Percentiles rank a stretch among this genome's conserved stretches.
These are phyloP conservation scores for Ballota nigra DNA, from an alignment of 257 asterid species.

Conservation along the genomic window DNA sequence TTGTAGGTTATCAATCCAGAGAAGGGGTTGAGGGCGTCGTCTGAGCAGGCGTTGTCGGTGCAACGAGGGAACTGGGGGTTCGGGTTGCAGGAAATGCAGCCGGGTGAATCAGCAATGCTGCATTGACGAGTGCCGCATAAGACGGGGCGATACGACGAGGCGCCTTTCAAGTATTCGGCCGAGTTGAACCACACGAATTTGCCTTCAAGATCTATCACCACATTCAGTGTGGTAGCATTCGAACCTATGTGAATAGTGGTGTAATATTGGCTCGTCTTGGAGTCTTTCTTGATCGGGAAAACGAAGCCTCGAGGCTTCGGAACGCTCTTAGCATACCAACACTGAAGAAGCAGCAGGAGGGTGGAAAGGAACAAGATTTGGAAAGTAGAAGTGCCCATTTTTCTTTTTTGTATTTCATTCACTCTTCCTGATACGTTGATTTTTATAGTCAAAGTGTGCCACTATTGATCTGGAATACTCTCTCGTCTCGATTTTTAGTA, in stretches of 20 bases:
- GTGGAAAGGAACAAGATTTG: slow-evolving; percentile 12
- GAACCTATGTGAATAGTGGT: slow-evolving; percentile 40
- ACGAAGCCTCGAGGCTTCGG: slow-evolving; percentile 38
- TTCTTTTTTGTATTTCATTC: too few relatives aligned
- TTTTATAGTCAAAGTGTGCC: too few relatives aligned
- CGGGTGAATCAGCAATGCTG: slow-evolving; percentile 30
- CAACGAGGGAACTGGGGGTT: slow-evolving; percentile 46
- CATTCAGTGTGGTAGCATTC: slow-evolving; percentile 31
- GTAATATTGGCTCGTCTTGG: slow-evolving; percentile 41
- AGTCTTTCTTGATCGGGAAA: slow-evolving; percentile 45
- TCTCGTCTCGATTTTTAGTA: too few relatives aligned
- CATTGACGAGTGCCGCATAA: slow-evolving; percentile 37
- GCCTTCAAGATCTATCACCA: slow-evolving; percentile 46
- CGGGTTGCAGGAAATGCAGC: slow-evolving; percentile 45
- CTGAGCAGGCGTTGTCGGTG: slow-evolving; percentile 57
- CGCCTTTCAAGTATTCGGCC: slow-evolving; percentile 34
- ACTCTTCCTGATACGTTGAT: too few relatives aligned
- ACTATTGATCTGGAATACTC: too few relatives aligned
- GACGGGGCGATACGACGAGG: slow-evolving; percentile 42
- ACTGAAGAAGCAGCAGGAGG: slow-evolving; percentile 7
- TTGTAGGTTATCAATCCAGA: slow-evolving; percentile 40
- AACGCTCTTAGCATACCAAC: too few relatives aligned
- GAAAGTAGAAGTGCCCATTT: slow-evolving; percentile 27
- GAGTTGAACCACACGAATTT: slow-evolving; percentile 47
- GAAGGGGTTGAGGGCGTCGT: slow-evolving; percentile 49